A percentile compares a stretch with the other conserved stretches of the same genome.
Evolutionary conservation across 805 yeast genomes (phyloP).

Genomic region (Torulaspora gathmanii): DNA sequence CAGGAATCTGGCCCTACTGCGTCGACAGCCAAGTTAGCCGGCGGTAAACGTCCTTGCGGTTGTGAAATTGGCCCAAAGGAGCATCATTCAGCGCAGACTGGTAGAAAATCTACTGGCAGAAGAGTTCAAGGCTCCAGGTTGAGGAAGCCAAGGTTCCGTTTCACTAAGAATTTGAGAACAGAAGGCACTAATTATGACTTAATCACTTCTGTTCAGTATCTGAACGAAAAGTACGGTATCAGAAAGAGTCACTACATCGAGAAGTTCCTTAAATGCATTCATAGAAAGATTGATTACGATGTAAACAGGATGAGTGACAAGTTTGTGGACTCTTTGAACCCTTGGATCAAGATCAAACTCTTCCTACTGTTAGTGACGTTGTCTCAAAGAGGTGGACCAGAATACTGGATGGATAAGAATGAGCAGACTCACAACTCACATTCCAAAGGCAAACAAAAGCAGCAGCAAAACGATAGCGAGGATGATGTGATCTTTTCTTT

Average conservation of each 20-base stretch:
- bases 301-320: constrained; percentile 26
- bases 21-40: neutral
- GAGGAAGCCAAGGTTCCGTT: constrained; percentile 22
- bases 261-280: constrained; percentile 32
- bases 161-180: constrained; percentile 24
- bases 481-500: constrained; percentile 22
- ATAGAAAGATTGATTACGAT: constrained; percentile 30
- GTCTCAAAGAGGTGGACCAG: constrained; percentile 37
- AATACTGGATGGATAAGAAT: constrained; percentile 34
- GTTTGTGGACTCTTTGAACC: constrained; percentile 21
- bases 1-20: neutral
- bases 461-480: constrained; percentile 1
- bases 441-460: constrained; percentile 2
- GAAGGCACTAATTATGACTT: constrained; percentile 30
- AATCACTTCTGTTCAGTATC: constrained; percentile 32
- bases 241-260: constrained; percentile 30
- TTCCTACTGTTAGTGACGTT: constrained; percentile 31
- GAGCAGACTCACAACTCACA: constrained; percentile 13
- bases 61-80: neutral
- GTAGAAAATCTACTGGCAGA: neutral
- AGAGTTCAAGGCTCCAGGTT: constrained; percentile 3
- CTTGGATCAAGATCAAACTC: constrained; percentile 32
- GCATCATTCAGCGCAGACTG: neutral
- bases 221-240: constrained; percentile 33
- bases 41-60: neutral